Conservation (phyloP, 108 stramenopile genomes). For the Fistulifera pelliculosa region DNA sequence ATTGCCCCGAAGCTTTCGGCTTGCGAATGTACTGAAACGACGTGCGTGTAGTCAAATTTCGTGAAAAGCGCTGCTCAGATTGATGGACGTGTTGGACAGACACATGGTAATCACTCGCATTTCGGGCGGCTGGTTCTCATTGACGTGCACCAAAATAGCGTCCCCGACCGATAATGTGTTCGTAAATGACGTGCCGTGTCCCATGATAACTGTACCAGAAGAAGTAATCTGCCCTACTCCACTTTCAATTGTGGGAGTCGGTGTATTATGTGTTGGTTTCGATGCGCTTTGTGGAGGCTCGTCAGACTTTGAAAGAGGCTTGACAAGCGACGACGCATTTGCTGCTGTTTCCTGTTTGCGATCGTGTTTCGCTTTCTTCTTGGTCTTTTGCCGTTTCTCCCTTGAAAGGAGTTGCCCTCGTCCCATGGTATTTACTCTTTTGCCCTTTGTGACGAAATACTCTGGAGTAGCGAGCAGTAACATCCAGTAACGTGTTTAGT, state of each 20-base stretch:
- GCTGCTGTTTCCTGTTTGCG: slow-evolving; percentile 1
- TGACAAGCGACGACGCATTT: not conserved
- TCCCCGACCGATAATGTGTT: slow-evolving; percentile 56
- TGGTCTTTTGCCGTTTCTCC: slow-evolving; percentile 64
- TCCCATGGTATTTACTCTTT: slow-evolving; percentile 26
- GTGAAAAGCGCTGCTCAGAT: slow-evolving; percentile 55
- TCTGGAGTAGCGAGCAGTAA: too few relatives aligned
- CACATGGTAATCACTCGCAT: slow-evolving; percentile 77
- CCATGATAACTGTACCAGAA: slow-evolving; percentile 67
- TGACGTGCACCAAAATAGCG: slow-evolving; percentile 39
- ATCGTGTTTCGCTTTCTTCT: slow-evolving; percentile 36
- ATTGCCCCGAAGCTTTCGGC: slow-evolving; percentile 37
- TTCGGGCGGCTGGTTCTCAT: slow-evolving; percentile 27
- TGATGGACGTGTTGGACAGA: slow-evolving; percentile 46
- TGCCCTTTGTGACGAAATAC: too few relatives aligned
- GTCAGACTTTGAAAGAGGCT: not conserved
- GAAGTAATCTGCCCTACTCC: slow-evolving; percentile 67
- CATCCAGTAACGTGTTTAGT: too few relatives aligned
- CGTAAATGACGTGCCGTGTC: slow-evolving; percentile 50
- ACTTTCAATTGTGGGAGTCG: slow-evolving; percentile 26
- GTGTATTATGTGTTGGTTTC: slow-evolving; percentile 5
- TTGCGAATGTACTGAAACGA: slow-evolving; percentile 52
- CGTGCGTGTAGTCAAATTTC: slow-evolving; percentile 36
- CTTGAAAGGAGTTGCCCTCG: slow-evolving; percentile 72
- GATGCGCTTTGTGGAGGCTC: not conserved